phyloP scores from a whole-genome alignment of 2,329 filamentous ascomycete species.

The Hymenoscyphus salicellus region DNA sequence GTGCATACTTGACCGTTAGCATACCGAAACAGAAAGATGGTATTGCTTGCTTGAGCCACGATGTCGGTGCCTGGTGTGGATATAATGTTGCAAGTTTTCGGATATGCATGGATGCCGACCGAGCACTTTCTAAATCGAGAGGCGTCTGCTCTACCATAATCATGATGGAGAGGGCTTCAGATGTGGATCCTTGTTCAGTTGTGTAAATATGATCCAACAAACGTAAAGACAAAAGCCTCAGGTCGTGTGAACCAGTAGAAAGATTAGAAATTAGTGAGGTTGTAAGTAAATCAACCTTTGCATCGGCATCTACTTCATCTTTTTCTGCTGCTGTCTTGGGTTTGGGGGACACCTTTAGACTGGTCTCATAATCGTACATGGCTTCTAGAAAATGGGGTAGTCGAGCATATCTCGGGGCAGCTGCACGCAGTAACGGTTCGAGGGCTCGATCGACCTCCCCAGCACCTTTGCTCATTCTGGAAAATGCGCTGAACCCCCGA shows the following conservation, averaged over 20 bases:
- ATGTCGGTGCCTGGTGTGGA: conserved; percentile 58
- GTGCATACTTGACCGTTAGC: conserved; percentile 78
- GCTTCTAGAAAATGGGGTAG: conserved; percentile 65
- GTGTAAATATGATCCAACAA: conserved; percentile 63
- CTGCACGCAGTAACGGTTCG: conserved; percentile 63
- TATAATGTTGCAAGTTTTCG: conserved; percentile 61
- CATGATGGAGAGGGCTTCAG: conserved; percentile 60
- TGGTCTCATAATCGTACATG: conserved; percentile 53
- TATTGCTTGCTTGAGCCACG: conserved; percentile 68
- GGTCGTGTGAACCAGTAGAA: conserved; percentile 67
- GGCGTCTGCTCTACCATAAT: conserved; percentile 77
- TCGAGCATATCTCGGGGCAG: conserved; percentile 63
- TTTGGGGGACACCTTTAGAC: conserved; percentile 25
- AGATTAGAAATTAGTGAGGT: conserved; percentile 69
- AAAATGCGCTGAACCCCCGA: conserved; percentile 70
- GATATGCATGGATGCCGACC: conserved; percentile 79
- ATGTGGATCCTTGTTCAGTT: conserved; percentile 46
- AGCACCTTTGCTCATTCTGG: conserved; percentile 61
- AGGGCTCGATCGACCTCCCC: conserved; percentile 57
- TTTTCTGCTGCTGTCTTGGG: conserved; percentile 14
- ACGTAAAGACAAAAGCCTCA: conserved; percentile 70
- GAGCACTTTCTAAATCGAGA: conserved; percentile 70
- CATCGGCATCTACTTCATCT: conserved; percentile 39
- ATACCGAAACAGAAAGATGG: conserved; percentile 85
- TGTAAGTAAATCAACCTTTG: conserved; percentile 60